Evolutionary conservation across 768 basidiomycete genomes (phyloP).

Genomic region (Arthromyces matolae): DNA sequence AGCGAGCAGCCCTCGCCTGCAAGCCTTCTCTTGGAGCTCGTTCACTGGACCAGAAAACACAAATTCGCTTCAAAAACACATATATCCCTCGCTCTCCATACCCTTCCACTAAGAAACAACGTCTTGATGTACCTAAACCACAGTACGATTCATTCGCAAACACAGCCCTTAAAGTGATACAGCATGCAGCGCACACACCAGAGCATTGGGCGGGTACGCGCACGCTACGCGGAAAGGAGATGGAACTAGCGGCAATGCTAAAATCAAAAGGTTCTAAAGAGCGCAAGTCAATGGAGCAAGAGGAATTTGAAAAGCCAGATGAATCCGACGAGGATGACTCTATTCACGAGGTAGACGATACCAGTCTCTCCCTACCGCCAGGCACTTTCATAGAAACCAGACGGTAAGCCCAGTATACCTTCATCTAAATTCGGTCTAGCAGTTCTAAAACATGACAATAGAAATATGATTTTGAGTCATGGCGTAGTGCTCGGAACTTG

Average conservation of each 20-base stretch:
- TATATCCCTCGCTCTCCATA: not conserved
- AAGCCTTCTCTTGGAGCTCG: not conserved
- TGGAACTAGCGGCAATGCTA: conserved; percentile 24
- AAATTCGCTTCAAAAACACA: no score
- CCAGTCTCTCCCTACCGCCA: conserved; percentile 23
- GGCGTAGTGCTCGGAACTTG: conserved; percentile 35
- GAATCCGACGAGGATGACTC: conserved; percentile 1
- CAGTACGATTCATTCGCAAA: conserved; percentile 13
- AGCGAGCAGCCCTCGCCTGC: conserved; percentile 7
- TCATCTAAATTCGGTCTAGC: conserved; percentile 13
- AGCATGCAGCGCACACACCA: conserved; percentile 26
- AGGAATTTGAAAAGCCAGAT: conserved; percentile 11
- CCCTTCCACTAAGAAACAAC: not conserved
- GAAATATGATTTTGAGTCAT: conserved; percentile 28
- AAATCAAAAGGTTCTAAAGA: conserved; percentile 2
- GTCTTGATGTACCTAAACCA: conserved; percentile 1
- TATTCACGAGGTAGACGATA: conserved; percentile 14
- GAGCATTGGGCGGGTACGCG: conserved; percentile 35
- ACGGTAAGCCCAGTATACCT: conserved; percentile 30
- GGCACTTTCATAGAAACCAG: conserved; percentile 54
- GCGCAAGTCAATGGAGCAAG: conserved; percentile 16
- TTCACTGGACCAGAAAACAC: no score
- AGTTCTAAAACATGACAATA: conserved; percentile 14
- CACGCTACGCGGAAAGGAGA: conserved; percentile 36
- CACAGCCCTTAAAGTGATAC: conserved; percentile 30